phyloP scores from a whole-genome alignment of 1,284 basidiomycete species.

The Microbotryomycetes sp. region DNA sequence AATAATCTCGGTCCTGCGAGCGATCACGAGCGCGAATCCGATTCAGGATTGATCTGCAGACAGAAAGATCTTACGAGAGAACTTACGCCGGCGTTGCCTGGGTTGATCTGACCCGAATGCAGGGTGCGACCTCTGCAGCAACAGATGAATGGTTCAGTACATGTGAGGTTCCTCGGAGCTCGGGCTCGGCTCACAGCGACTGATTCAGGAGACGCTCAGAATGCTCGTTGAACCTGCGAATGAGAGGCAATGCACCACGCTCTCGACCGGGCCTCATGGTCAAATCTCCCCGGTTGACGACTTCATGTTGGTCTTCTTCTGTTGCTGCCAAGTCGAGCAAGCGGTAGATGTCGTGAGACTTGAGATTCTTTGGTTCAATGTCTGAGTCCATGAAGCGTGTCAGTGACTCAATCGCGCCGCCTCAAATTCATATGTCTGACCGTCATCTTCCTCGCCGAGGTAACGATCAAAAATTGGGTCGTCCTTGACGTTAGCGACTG shows the following conservation, averaged over 20 bases:
- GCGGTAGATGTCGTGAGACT: slow-evolving; percentile 61
- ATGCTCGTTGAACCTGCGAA: slow-evolving; percentile 96
- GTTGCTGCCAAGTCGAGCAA: slow-evolving; percentile 84
- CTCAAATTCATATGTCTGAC: slow-evolving; percentile 45
- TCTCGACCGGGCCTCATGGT: slow-evolving; percentile 96
- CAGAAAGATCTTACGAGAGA: background rate
- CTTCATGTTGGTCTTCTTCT: slow-evolving; percentile 83
- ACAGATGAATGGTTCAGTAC: background rate
- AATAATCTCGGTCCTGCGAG: slow-evolving; percentile 41
- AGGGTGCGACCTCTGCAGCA: background rate
- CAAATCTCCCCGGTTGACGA: slow-evolving; percentile 64
- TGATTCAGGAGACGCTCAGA: slow-evolving; percentile 73
- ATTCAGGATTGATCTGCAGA: background rate
- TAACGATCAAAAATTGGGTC: slow-evolving; percentile 95
- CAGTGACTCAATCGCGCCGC: background rate
- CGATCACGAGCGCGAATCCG: slow-evolving; percentile 24
- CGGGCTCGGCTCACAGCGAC: slow-evolving; percentile 35
- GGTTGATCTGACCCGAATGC: slow-evolving; percentile 9
- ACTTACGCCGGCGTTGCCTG: slow-evolving; percentile 29
- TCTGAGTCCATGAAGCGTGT: slow-evolving; percentile 47
- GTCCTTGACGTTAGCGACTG: slow-evolving; percentile 67
- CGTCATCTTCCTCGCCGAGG: slow-evolving; percentile 88
- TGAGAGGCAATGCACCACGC: slow-evolving; percentile 76
- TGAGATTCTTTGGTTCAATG: slow-evolving; percentile 65
- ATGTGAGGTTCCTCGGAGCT: background rate